Base-by-base conservation (phyloP, 1,284 basidiomycete species). In the Pseudozyma sp. region DNA sequence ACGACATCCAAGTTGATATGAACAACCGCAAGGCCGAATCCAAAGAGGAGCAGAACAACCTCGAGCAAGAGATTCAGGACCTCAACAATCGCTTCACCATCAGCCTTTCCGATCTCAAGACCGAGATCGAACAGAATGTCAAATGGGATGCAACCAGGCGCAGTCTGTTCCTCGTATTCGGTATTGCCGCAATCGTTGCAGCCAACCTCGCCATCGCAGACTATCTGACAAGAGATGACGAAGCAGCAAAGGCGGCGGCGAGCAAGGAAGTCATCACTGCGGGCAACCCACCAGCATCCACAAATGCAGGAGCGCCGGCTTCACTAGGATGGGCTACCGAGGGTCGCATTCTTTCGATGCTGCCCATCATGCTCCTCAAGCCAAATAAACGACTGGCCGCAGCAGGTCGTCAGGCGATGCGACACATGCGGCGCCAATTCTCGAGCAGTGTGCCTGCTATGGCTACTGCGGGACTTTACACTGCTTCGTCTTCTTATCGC, bases 1-100 rank as follows among this genome's bases (percentile, higher is more conserved):
- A 97, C 82, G 95, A 98, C 81, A 92, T 96, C 63, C 94, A 98
- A 85, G 94, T 99, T 89, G 96, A 99, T 65, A 89, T 98, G 78
- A 95, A 97, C 83, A 94, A 91, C 73, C 89, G 95, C 65, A 98
- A 96, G 87, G 93, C 92, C 76, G 97, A 99, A 85, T 90, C 92
- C n/a, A 92, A 91, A 83, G 89, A 91, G 13, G 94, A 97, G 63
- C 86, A 93, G 76, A 97, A 97, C 86, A 89, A 89, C 48, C 90
- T 92, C 78, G 95, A 96, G 79, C 92, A 97, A 65, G 88, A 89
- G 36, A 93, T 97, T 60, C 95, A 98, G 89, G 95, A 85, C 43
- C 75, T 85, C n/a, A 81, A 85, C 64, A 85, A 85, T 62, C 69
- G 81, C 14, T 85, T 85, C 69, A 85, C 83, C 52, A 85, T 85